A percentile compares a stretch with the other conserved stretches of the same genome.
These are phyloP conservation scores for Oleoguttula mirabilis DNA, from an alignment of 495 filamentous ascomycete species.

Conservation along the genomic window DNA sequence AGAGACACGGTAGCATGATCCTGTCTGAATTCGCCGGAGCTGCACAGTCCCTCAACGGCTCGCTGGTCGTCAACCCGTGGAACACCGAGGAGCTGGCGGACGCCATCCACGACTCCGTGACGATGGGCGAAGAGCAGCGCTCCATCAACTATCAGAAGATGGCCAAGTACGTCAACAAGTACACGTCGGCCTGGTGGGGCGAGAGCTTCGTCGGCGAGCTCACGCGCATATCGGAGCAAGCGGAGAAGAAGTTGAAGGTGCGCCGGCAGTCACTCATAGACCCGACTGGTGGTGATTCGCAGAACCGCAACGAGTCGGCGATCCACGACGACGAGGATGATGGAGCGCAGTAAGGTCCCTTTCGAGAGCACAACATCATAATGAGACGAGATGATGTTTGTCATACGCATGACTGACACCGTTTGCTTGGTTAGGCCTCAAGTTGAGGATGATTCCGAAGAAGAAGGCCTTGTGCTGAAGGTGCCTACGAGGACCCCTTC, in stretches of 20 bases:
- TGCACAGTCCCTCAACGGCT: slow-evolving; percentile 74
- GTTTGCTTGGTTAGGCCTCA: neutral
- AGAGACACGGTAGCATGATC: slow-evolving; percentile 77
- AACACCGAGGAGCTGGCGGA: slow-evolving; percentile 81
- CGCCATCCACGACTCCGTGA: slow-evolving; percentile 72
- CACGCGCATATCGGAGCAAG: slow-evolving; percentile 50
- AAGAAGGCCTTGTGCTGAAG: neutral
- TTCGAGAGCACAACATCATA: no score
- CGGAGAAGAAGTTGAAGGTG: slow-evolving; percentile 33
- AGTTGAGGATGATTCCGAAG: neutral
- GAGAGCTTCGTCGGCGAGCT: slow-evolving; percentile 82
- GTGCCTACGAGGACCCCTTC: no score
- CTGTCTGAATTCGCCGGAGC: slow-evolving; percentile 89
- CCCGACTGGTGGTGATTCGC: slow-evolving; percentile 1
- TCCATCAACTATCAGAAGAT: slow-evolving; percentile 70
- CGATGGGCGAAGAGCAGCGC: slow-evolving; percentile 72
- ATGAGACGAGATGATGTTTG: neutral
- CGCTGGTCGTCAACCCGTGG: slow-evolving; percentile 82
- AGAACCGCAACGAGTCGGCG: no score
- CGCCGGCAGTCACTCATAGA: slow-evolving; percentile 5
- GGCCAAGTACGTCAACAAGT: slow-evolving; percentile 73
- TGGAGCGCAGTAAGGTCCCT: no score
- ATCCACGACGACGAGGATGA: no score
- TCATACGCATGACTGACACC: neutral
- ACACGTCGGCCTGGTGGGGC: slow-evolving; percentile 96